These are phyloP conservation scores for Hypoxylon crocopeplum DNA, from an alignment of 495 filamentous ascomycete species.

Conservation along the genomic window DNA sequence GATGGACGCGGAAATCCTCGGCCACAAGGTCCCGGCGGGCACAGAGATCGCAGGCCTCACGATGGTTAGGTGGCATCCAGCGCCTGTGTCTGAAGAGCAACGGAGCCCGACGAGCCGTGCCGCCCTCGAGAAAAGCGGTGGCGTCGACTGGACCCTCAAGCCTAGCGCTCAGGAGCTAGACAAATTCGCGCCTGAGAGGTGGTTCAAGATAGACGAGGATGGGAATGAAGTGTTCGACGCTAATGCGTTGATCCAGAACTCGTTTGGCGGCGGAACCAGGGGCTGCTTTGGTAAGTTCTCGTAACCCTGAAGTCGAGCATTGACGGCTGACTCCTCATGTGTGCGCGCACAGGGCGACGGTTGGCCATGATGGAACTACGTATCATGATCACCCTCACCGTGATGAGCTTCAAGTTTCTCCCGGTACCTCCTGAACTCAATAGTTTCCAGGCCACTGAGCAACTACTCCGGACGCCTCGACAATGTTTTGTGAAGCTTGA, in stretches of 20 bases:
- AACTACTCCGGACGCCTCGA: constrained; percentile 13
- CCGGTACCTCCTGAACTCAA: constrained; percentile 33
- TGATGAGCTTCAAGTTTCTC: constrained; percentile 39
- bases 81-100: constrained; percentile 31
- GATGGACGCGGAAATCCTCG: constrained; percentile 44
- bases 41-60: too few relatives aligned
- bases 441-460: constrained; percentile 28
- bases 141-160: constrained; percentile 16
- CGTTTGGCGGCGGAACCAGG: constrained; percentile 34
- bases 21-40: constrained; percentile 46
- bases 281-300: constrained; percentile 38
- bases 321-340: not conserved
- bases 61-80: constrained; percentile 23
- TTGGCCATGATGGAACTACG: constrained; percentile 40
- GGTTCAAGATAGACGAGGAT: too few relatives aligned
- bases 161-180: constrained; percentile 32
- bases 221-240: too few relatives aligned
- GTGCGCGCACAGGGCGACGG: constrained; percentile 16
- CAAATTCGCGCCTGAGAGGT: constrained; percentile 40
- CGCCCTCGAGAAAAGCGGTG: constrained; percentile 25
- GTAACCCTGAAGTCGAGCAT: too few relatives aligned
- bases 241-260: too few relatives aligned
- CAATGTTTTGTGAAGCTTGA: constrained; percentile 18
- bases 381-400: constrained; percentile 35
- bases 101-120: constrained; percentile 33